Percentiles rank a stretch among this genome's conserved stretches.
phyloP scores from a whole-genome alignment of 2,329 filamentous ascomycete species.

The Pseudogymnoascus sp. region DNA sequence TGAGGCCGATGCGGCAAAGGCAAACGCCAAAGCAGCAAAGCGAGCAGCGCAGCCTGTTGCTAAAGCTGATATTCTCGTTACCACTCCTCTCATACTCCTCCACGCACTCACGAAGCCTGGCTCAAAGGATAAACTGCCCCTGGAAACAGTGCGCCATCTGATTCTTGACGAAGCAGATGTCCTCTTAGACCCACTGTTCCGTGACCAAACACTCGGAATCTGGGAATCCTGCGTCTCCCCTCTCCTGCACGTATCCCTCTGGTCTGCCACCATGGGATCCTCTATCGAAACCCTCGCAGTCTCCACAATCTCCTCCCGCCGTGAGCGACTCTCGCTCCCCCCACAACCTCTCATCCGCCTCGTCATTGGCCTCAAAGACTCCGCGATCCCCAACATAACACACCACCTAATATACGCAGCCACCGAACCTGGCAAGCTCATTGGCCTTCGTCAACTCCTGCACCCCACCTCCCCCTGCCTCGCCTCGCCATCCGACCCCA shows the following conservation, averaged over 20 bases:
- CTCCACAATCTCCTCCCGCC: slow-evolving; percentile 56
- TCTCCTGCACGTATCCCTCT: slow-evolving; percentile 69
- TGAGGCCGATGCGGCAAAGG: slow-evolving; percentile 23
- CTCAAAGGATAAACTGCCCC: slow-evolving; percentile 34
- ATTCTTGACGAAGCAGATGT: slow-evolving; percentile 94
- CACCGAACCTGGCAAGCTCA: slow-evolving; percentile 86
- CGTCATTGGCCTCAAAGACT: slow-evolving; percentile 94
- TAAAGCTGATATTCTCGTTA: slow-evolving; percentile 72
- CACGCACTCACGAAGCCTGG: slow-evolving; percentile 56
- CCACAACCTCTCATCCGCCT: slow-evolving; percentile 60
- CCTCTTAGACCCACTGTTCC: slow-evolving; percentile 82
- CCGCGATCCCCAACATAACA: slow-evolving; percentile 82
- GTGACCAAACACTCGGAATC: slow-evolving; percentile 76
- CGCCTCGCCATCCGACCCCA: slow-evolving; percentile 29
- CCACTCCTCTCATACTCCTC: slow-evolving; percentile 70
- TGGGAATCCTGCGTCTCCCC: slow-evolving; percentile 72
- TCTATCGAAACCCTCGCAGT: slow-evolving; percentile 75
- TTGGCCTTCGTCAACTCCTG: slow-evolving; percentile 82
- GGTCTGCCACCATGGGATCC: slow-evolving; percentile 96
- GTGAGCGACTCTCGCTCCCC: slow-evolving; percentile 31
- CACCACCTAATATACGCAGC: slow-evolving; percentile 88
- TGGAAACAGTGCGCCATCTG: slow-evolving; percentile 65
- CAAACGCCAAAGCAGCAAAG: slow-evolving; percentile 26
- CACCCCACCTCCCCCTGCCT: slow-evolving; percentile 61
- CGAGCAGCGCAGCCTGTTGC: slow-evolving; percentile 43